Percentiles rank a stretch among this genome's conserved stretches.
Conservation (phyloP, 2,329 filamentous ascomycete genomes). For the Cryphonectria parasitica region DNA sequence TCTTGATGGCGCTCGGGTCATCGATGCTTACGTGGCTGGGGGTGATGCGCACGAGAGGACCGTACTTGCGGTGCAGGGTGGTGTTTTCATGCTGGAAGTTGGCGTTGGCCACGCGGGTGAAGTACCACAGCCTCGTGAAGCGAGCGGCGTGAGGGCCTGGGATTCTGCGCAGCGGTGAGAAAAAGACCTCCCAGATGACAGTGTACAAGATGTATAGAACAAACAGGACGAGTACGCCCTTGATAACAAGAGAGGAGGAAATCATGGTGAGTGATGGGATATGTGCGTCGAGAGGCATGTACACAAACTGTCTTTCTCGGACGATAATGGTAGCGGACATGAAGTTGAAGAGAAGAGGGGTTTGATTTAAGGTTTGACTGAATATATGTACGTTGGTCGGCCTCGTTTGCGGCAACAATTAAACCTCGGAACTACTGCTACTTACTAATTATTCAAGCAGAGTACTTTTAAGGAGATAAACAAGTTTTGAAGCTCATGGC, state of each 20-base stretch:
- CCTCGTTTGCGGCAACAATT: not conserved
- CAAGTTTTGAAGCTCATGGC: too few species aligned
- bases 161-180: conserved; percentile 43
- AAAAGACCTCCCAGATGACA: not conserved
- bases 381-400: not conserved
- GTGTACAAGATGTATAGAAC: conserved; percentile 10
- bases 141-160: conserved; percentile 50
- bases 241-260: not conserved
- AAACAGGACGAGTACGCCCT: conserved; percentile 1
- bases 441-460: too few species aligned
- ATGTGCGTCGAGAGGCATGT: not conserved
- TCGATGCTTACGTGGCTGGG: conserved; percentile 47
- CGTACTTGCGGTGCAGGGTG: conserved; percentile 44
- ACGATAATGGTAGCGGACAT: not conserved
- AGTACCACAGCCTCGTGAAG: conserved; percentile 50
- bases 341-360: not conserved
- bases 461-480: too few species aligned
- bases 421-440: not conserved
- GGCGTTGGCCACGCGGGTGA: conserved; percentile 41
- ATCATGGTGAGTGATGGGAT: not conserved
- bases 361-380: too few species aligned
- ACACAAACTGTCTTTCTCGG: not conserved
- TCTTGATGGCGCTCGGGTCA: conserved; percentile 42
- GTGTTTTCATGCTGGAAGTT: conserved; percentile 47
- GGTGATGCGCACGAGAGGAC: conserved; percentile 45